Percentiles rank a stretch among this genome's conserved stretches.
Conservation (phyloP, 495 filamentous ascomycete species). For the Staphylotrichum tortipilum region DNA sequence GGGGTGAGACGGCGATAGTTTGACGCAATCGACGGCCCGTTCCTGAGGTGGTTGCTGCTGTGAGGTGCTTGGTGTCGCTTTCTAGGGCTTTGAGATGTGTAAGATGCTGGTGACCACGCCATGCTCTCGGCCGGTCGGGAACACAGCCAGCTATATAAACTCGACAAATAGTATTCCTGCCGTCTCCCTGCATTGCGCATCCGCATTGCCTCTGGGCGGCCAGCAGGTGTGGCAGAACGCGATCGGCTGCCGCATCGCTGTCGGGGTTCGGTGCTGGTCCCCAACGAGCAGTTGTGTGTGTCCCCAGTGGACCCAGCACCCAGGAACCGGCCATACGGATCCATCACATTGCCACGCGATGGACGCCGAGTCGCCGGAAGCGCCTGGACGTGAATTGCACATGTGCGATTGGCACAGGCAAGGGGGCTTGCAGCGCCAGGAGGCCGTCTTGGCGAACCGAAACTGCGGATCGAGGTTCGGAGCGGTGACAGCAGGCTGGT, state of each 20-base stretch:
- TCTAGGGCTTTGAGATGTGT: too few relatives aligned
- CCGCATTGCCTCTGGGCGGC: not conserved
- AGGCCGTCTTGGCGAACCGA: constrained; percentile 1
- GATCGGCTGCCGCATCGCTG: not conserved
- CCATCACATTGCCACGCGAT: constrained; percentile 11
- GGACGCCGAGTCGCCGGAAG: constrained; percentile 7
- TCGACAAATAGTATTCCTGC: too few relatives aligned
- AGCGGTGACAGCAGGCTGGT: constrained; percentile 8
- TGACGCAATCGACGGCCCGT: too few relatives aligned
- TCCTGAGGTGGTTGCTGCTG: too few relatives aligned
- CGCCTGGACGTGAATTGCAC: not conserved
- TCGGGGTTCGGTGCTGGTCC: not conserved
- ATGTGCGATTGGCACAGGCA: not conserved
- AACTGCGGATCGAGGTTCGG: not conserved
- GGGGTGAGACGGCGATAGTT: too few relatives aligned
- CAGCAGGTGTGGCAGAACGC: not conserved
- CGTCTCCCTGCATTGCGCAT: not conserved
- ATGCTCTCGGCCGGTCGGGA: too few relatives aligned
- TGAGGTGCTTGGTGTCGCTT: too few relatives aligned
- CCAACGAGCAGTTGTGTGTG: not conserved
- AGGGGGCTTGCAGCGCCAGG: not conserved
- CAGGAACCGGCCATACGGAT: constrained; percentile 12
- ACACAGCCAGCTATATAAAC: too few relatives aligned
- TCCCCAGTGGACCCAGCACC: constrained; percentile 3
- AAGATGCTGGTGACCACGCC: too few relatives aligned